Percentiles rank a stretch among this genome's conserved stretches.
These are phyloP conservation scores for Saccharomycopsis javanensis DNA, from an alignment of 805 yeast genomes.

Conservation along the genomic window DNA sequence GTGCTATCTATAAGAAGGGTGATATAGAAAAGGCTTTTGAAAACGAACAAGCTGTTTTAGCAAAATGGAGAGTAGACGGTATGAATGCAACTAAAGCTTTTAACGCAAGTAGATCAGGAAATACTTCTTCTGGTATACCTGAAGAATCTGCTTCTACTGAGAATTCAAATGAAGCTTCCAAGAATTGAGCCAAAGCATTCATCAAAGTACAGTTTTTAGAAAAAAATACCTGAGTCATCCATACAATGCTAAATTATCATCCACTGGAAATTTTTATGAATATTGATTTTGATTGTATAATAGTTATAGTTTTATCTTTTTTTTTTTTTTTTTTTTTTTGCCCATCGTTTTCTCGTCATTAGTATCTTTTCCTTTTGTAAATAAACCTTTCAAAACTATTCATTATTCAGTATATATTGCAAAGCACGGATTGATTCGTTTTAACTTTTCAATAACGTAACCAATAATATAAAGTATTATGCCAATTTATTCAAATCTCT, in stretches of 20 bases:
- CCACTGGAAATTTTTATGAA: not conserved
- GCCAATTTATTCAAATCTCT: too few relatives aligned
- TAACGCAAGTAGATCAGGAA: slow-evolving; percentile 34
- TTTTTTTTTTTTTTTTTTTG: not conserved
- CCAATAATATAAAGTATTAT: too few relatives aligned
- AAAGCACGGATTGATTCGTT: too few relatives aligned
- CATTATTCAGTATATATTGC: too few relatives aligned
- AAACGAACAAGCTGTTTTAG: slow-evolving; percentile 61
- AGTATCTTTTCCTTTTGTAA: not conserved
- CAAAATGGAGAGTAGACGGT: slow-evolving; percentile 67
- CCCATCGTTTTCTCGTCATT: not conserved
- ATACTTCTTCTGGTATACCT: not conserved
- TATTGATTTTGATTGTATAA: not conserved
- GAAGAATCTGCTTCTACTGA: not conserved
- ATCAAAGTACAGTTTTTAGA: too few relatives aligned
- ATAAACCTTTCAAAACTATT: too few relatives aligned
- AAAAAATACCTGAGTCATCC: too few relatives aligned
- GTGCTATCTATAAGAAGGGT: slow-evolving; percentile 59
- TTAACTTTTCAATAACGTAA: too few relatives aligned
- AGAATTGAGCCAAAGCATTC: too few relatives aligned
- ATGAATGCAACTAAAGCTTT: slow-evolving; percentile 47
- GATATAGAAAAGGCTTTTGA: slow-evolving; percentile 58
- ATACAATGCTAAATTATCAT: too few relatives aligned
- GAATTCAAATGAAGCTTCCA: not conserved
- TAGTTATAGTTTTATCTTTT: not conserved